phyloP scores from a whole-genome alignment of 768 basidiomycete genomes.

The Agaricus blazei region DNA sequence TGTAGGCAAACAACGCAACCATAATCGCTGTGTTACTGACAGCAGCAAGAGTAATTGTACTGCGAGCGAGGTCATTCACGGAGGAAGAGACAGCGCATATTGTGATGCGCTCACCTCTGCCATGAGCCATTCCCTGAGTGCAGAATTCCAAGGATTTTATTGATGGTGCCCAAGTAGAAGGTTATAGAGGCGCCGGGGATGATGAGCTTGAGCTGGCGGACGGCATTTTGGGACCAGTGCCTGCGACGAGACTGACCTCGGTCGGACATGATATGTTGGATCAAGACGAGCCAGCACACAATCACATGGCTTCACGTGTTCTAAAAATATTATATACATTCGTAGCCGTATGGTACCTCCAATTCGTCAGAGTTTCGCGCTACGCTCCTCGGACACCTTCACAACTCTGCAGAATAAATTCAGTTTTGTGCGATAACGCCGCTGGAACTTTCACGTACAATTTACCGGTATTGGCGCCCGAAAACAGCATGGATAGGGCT shows the following conservation, averaged over 20 bases:
- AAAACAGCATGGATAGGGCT: constrained; percentile 67
- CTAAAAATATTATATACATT: not conserved
- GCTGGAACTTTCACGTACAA: constrained; percentile 33
- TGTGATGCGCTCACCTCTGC: constrained; percentile 42
- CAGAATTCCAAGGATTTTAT: constrained; percentile 41
- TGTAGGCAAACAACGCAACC: constrained; percentile 64
- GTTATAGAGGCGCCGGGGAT: constrained; percentile 64
- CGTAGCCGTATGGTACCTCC: no score
- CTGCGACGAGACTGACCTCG: no score
- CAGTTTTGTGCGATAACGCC: not conserved
- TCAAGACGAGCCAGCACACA: not conserved
- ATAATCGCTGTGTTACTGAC: constrained; percentile 55
- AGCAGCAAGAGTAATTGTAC: constrained; percentile 50
- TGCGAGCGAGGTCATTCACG: constrained; percentile 17
- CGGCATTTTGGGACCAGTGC: constrained; percentile 40
- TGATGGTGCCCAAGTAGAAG: constrained; percentile 54
- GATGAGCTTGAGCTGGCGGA: constrained; percentile 71
- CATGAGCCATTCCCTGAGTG: constrained; percentile 35
- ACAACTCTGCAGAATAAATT: constrained; percentile 41
- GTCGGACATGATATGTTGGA: no score
- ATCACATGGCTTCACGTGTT: no score
- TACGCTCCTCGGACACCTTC: constrained; percentile 44
- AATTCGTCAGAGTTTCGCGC: constrained; percentile 24
- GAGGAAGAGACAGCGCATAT: not conserved
- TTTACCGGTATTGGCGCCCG: constrained; percentile 78